Percentiles rank a stretch among this genome's conserved stretches.
Evolutionary conservation across 805 yeast genomes (phyloP).

Genomic region (Spathaspora sp.): DNA sequence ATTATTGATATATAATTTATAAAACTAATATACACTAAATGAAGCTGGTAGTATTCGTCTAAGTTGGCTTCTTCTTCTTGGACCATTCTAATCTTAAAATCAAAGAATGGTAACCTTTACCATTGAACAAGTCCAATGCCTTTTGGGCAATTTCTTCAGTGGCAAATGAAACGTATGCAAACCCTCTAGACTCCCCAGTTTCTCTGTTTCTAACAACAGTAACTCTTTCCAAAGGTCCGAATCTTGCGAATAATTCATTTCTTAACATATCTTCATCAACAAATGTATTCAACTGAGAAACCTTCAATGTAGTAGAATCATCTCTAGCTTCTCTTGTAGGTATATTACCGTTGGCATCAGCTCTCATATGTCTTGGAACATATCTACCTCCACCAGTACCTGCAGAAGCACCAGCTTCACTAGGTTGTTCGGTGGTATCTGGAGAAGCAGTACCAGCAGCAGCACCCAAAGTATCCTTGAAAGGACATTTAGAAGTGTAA

Average conservation of each 20-base stretch:
- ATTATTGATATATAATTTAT: not conserved
- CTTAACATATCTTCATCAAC: constrained; percentile 81
- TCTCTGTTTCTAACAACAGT: constrained; percentile 86
- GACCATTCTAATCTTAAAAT: constrained; percentile 55
- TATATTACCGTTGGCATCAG: constrained; percentile 38
- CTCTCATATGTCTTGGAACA: constrained; percentile 45
- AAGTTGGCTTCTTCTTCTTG: constrained; percentile 35
- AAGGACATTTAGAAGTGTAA: constrained; percentile 93
- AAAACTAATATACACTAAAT: constrained; percentile 8
- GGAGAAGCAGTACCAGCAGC: constrained; percentile 40
- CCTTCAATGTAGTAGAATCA: constrained; percentile 82
- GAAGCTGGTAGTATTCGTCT: not conserved
- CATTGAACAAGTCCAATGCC: constrained; percentile 75
- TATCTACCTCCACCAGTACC: constrained; percentile 28
- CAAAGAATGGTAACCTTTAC: constrained; percentile 89
- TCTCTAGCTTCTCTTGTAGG: constrained; percentile 54
- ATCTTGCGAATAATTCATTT: constrained; percentile 62
- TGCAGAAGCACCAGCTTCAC: constrained; percentile 15
- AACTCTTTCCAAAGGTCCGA: constrained; percentile 69
- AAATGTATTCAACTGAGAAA: constrained; percentile 83
- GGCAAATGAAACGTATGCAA: constrained; percentile 86
- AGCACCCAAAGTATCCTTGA: constrained; percentile 72
- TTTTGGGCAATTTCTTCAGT: constrained; percentile 65
- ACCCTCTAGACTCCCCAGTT: constrained; percentile 92
- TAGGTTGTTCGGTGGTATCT: constrained; percentile 28